Evolutionary conservation across 805 yeast species (phyloP).

Genomic region (Starmerella davenportii): DNA sequence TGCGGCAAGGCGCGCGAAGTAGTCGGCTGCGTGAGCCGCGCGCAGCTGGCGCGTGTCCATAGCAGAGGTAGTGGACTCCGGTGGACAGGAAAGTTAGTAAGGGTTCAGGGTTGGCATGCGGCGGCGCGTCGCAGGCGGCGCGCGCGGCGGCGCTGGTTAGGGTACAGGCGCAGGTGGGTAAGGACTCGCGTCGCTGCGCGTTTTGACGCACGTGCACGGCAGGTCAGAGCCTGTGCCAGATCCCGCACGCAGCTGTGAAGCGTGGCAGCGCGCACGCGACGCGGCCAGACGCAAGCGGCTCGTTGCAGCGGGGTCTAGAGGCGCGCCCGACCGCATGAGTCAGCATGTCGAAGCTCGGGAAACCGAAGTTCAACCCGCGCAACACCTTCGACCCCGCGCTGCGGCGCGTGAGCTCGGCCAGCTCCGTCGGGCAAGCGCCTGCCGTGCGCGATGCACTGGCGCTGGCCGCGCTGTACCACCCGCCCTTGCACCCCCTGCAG

Average conservation of each 20-base stretch:
- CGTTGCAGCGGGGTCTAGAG: background rate
- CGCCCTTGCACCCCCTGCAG: slow-evolving; percentile 31
- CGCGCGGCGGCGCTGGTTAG: background rate
- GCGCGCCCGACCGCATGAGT: background rate
- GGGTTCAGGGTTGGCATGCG: background rate
- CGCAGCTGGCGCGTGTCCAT: background rate
- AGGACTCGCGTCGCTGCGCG: background rate
- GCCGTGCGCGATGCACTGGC: slow-evolving; percentile 5
- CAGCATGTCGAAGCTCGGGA: slow-evolving; percentile 2
- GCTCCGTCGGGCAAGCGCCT: background rate
- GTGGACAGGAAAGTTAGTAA: too few relatives aligned
- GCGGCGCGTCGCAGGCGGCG: background rate
- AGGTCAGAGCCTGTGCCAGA: too few relatives aligned
- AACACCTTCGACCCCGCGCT: slow-evolving; percentile 8
- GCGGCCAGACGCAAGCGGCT: too few relatives aligned
- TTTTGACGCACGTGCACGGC: too few relatives aligned
- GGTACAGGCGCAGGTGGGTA: background rate
- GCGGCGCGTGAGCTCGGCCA: slow-evolving; percentile 1
- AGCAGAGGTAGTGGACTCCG: too few relatives aligned
- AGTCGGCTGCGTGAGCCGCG: background rate
- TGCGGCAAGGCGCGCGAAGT: background rate
- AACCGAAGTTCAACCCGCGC: slow-evolving; percentile 11
- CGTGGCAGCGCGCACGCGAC: too few relatives aligned
- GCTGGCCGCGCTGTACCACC: slow-evolving; percentile 14
- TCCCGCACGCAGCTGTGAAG: too few relatives aligned